phyloP scores from a whole-genome alignment of 768 basidiomycete species.

The Rhizopogon roseolus region DNA sequence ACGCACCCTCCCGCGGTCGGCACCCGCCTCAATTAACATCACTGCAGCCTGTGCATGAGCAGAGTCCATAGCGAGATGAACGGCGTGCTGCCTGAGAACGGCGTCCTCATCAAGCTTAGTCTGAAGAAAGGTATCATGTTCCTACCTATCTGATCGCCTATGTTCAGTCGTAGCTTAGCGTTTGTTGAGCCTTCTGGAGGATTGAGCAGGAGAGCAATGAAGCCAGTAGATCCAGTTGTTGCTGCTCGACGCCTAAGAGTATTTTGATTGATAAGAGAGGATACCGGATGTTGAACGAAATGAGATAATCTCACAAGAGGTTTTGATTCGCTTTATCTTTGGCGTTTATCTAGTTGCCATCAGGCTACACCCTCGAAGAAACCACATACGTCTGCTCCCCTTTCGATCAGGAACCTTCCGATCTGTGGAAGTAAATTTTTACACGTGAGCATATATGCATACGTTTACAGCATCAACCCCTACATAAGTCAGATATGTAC shows the following conservation, averaged over 20 bases:
- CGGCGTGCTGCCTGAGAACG: constrained; percentile 81
- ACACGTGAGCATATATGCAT: constrained; percentile 20
- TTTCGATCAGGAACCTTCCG: constrained; percentile 76
- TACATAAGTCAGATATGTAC: constrained; percentile 60
- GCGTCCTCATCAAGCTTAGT: background rate
- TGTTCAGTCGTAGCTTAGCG: constrained; percentile 80
- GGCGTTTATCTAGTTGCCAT: constrained; percentile 73
- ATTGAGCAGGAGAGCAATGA: constrained; percentile 80
- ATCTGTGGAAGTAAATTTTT: constrained; percentile 51
- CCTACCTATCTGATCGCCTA: constrained; percentile 72
- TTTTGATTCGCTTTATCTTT: constrained; percentile 91
- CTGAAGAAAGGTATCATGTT: background rate
- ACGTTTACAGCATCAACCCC: constrained; percentile 23
- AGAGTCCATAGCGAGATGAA: constrained; percentile 97
- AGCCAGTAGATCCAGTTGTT: constrained; percentile 89
- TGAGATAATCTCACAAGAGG: constrained; percentile 59
- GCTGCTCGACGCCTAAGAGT: constrained; percentile 83
- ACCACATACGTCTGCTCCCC: constrained; percentile 85
- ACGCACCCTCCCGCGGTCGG: constrained; percentile 84
- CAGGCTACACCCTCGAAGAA: constrained; percentile 25
- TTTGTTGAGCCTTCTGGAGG: constrained; percentile 59
- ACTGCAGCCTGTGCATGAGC: constrained; percentile 91
- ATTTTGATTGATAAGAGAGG: constrained; percentile 2
- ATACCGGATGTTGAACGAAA: constrained; percentile 8
- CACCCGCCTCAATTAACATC: constrained; percentile 89